phyloP scores from a whole-genome alignment of 2,329 filamentous ascomycete species.

The Claviceps paspali region DNA sequence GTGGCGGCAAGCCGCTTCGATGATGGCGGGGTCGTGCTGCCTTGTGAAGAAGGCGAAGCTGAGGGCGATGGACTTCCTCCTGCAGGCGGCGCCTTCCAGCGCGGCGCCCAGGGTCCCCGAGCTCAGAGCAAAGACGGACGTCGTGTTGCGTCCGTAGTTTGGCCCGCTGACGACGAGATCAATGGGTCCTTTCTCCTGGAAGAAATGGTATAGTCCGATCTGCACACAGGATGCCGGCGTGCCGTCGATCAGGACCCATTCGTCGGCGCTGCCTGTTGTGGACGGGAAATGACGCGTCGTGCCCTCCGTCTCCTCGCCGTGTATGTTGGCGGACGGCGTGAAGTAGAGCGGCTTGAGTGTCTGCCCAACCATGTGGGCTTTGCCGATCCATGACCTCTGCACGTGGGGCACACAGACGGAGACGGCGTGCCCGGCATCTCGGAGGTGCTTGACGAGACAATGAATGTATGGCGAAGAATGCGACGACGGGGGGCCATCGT shows the following conservation, averaged over 20 bases:
- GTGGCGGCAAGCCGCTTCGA: conserved; percentile 60
- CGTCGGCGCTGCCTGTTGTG: conserved; percentile 44
- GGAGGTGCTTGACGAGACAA: conserved; percentile 54
- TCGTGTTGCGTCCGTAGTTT: conserved; percentile 74
- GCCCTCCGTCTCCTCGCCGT: conserved; percentile 38
- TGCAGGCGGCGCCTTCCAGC: conserved; percentile 61
- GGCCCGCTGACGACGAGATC: conserved; percentile 68
- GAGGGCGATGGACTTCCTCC: conserved; percentile 59
- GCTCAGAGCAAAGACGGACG: conserved; percentile 62
- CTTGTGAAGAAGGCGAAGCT: conserved; percentile 81
- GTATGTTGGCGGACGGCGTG: conserved; percentile 35
- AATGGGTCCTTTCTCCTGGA: conserved; percentile 53
- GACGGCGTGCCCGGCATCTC: conserved; percentile 66
- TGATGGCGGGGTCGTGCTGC: conserved; percentile 70
- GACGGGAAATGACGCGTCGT: conserved; percentile 44
- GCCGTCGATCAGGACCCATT: conserved; percentile 71
- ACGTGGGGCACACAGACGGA: conserved; percentile 83
- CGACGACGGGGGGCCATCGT: conserved; percentile 66
- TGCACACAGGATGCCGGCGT: conserved; percentile 71
- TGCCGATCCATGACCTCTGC: conserved; percentile 95
- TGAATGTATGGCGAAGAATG: conserved; percentile 71
- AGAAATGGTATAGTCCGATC: conserved; percentile 70
- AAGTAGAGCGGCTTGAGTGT: conserved; percentile 76
- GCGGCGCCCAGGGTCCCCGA: conserved; percentile 66
- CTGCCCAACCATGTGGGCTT: conserved; percentile 89